A percentile compares a stretch with the other conserved stretches of the same genome.
Conservation (phyloP, 1,139 yeast genomes). For the Hyphopichia khmerensis region DNA sequence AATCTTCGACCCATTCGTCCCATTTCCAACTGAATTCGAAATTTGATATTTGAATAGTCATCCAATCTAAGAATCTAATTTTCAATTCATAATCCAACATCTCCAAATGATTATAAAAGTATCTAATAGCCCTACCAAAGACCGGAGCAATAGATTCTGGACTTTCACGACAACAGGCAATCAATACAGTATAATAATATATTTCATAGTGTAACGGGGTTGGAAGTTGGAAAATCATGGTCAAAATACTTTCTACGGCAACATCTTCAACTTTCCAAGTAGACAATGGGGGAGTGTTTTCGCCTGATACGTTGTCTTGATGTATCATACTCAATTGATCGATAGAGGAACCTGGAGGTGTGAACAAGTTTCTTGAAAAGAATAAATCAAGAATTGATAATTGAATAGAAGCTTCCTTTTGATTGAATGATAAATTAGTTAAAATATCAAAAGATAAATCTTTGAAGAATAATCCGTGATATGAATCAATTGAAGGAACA, state of each 20-base stretch:
- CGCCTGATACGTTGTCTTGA: constrained; percentile 40
- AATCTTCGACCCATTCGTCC: constrained; percentile 85
- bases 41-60: constrained; percentile 88
- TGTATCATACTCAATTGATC: constrained; percentile 56
- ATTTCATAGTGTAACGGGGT: constrained; percentile 62
- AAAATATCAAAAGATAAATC: constrained; percentile 77
- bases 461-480: constrained; percentile 58
- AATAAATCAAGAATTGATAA: constrained; percentile 73
- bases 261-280: constrained; percentile 94
- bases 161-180: constrained; percentile 83
- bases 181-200: constrained; percentile 83
- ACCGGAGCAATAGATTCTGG: constrained; percentile 94
- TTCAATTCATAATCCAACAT: constrained; percentile 74
- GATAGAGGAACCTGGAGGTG: constrained; percentile 80
- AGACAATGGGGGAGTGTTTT: constrained; percentile 46
- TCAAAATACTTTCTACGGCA: constrained; percentile 78
- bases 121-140: constrained; percentile 89
- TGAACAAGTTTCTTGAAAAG: constrained; percentile 68
- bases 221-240: constrained; percentile 78
- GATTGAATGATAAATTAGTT: constrained; percentile 81
- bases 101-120: constrained; percentile 67
- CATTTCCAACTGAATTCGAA: constrained; percentile 98
- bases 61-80: constrained; percentile 83
- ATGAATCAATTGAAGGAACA: constrained; percentile 65
- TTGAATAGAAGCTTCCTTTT: constrained; percentile 84